Conservation (phyloP, 805 yeast species). For the Wickerhamomyces bovis region DNA sequence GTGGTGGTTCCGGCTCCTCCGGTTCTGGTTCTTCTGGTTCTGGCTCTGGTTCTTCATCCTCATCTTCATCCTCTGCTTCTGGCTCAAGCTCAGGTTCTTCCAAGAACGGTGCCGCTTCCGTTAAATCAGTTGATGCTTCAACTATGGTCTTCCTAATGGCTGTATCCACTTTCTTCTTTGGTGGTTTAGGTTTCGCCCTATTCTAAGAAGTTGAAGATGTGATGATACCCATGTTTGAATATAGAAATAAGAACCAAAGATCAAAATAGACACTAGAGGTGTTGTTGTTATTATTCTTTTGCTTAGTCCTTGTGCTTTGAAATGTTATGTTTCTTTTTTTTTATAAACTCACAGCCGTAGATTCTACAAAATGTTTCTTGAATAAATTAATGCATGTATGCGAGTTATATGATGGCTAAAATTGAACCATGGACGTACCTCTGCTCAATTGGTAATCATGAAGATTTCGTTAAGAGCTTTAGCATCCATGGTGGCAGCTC, state of each 20-base stretch:
- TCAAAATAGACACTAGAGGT: background rate
- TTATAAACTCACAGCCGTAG: background rate
- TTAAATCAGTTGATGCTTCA: slow-evolving; percentile 13
- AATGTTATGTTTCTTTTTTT: background rate
- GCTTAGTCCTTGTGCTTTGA: background rate
- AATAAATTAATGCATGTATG: background rate
- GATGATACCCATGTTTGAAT: background rate
- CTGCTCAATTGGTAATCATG: slow-evolving; percentile 57
- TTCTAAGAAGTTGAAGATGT: slow-evolving; percentile 12
- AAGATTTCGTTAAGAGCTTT: slow-evolving; percentile 88
- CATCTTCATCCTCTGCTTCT: slow-evolving; percentile 23
- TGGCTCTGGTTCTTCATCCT: slow-evolving; percentile 18
- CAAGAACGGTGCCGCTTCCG: slow-evolving; percentile 7
- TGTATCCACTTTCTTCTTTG: slow-evolving; percentile 32
- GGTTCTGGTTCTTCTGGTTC: slow-evolving; percentile 15
- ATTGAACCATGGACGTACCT: background rate
- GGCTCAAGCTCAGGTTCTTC: slow-evolving; percentile 15
- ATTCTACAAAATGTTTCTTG: background rate
- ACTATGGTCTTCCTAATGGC: slow-evolving; percentile 19
- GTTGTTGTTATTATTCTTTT: background rate
- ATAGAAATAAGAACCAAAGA: background rate
- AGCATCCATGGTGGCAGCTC: slow-evolving; percentile 86
- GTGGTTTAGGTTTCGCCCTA: slow-evolving; percentile 37
- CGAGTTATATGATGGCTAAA: background rate
- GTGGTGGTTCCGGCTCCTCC: slow-evolving; percentile 20